These are phyloP conservation scores for Draba incana DNA, from an alignment of 345 rosid species.

Conservation along the genomic window DNA sequence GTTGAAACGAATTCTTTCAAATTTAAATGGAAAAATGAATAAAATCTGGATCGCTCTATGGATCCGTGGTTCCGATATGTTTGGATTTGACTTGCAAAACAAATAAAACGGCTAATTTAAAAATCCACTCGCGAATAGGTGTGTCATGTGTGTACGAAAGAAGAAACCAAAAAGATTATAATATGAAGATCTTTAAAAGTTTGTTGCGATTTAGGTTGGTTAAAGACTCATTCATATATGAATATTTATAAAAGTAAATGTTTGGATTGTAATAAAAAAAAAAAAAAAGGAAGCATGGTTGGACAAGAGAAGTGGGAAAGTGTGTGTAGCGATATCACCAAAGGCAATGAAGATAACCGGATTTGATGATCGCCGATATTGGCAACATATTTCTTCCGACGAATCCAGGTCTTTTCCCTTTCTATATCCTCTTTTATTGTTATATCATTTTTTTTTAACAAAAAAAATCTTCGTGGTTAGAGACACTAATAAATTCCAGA, in stretches of 20 bases:
- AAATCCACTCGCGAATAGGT: conserved; percentile 9
- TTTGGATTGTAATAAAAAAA: conserved; percentile 29
- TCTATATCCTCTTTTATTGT: neutral
- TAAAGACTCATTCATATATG: conserved; percentile 5
- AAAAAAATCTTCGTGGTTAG: too few relatives aligned
- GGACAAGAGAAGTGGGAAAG: conserved; percentile 75
- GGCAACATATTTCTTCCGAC: conserved; percentile 74
- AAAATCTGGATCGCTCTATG: neutral
- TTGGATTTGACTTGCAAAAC: conserved; percentile 18
- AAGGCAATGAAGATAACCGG: conserved; percentile 86
- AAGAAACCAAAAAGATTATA: neutral
- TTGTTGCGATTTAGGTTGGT: neutral
- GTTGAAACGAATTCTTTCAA: neutral
- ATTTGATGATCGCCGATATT: conserved; percentile 88
- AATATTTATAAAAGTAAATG: conserved; percentile 19
- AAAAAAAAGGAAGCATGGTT: conserved; percentile 66
- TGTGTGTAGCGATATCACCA: conserved; percentile 66
- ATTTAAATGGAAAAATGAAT: neutral
- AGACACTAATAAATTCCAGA: neutral
- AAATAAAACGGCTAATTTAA: neutral
- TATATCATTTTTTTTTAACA: neutral
- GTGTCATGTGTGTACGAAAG: conserved; percentile 35
- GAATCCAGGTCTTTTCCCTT: conserved; percentile 72
- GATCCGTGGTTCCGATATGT: conserved; percentile 15
- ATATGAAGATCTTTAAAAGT: conserved; percentile 7